Evolutionary conservation across 176 grass and related monocot species (phyloP).

Genomic region (Ampelocalamus luodianensis): DNA sequence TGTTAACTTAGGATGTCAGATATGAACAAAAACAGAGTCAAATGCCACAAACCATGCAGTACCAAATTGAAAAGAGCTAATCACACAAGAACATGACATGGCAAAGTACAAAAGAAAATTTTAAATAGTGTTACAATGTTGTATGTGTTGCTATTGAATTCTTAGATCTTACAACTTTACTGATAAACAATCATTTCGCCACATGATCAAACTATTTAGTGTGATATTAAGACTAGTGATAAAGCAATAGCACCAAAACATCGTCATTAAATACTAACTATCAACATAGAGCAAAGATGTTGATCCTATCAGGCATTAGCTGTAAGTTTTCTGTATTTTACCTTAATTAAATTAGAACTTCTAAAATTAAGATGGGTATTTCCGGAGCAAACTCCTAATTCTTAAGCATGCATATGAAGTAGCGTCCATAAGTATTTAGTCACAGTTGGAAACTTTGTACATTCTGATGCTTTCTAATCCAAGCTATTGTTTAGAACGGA

Average conservation of each 20-base stretch:
- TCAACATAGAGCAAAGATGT: background rate
- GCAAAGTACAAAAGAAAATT: background rate
- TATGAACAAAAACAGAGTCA: background rate
- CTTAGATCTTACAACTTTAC: background rate
- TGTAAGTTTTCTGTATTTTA: background rate
- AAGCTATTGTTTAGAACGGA: background rate
- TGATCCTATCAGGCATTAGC: background rate
- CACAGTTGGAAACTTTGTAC: background rate
- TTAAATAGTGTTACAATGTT: background rate
- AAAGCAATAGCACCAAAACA: background rate
- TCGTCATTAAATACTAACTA: slow-evolving; percentile 14
- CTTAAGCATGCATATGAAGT: slow-evolving; percentile 1
- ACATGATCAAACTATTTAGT: slow-evolving; percentile 25
- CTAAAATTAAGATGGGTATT: background rate
- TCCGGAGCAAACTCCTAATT: background rate
- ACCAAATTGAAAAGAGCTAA: slow-evolving; percentile 14
- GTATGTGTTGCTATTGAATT: background rate
- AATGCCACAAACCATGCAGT: background rate
- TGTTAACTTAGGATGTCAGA: slow-evolving; percentile 7
- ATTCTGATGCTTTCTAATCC: slow-evolving; percentile 1
- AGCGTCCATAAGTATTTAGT: background rate
- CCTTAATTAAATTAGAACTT: background rate
- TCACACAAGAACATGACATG: background rate
- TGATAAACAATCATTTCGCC: background rate
- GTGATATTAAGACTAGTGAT: background rate